A percentile compares a stretch with the other conserved stretches of the same genome.
Conservation (phyloP, 1,284 basidiomycete species). For the Inonotus obliquus region DNA sequence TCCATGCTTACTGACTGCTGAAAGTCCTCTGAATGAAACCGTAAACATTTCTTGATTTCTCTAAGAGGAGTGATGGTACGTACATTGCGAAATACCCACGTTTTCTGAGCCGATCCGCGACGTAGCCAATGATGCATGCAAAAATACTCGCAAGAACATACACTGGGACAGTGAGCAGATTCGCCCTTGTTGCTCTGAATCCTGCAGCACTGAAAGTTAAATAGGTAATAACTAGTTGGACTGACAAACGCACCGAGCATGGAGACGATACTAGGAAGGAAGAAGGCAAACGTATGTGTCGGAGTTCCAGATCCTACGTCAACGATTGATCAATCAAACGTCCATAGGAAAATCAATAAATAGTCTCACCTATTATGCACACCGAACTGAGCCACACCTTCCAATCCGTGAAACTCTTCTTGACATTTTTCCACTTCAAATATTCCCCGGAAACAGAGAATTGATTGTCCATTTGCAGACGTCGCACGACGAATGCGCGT, state of each 20-base stretch:
- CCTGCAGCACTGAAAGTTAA: slow-evolving; percentile 34
- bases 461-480: slow-evolving; percentile 66
- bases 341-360: not conserved
- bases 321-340: slow-evolving; percentile 36
- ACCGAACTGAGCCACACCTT: slow-evolving; percentile 67
- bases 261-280: slow-evolving; percentile 69
- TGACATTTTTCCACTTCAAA: slow-evolving; percentile 56
- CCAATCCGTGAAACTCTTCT: slow-evolving; percentile 59
- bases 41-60: not conserved
- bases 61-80: slow-evolving; percentile 23
- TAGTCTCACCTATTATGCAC: slow-evolving; percentile 22
- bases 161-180: slow-evolving; percentile 66
- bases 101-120: slow-evolving; percentile 53
- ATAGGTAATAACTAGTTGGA: slow-evolving; percentile 27
- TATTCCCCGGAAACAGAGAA: slow-evolving; percentile 68
- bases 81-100: slow-evolving; percentile 62
- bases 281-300: slow-evolving; percentile 68
- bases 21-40: slow-evolving; percentile 26
- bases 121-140: slow-evolving; percentile 58
- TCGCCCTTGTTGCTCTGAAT: slow-evolving; percentile 63
- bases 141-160: slow-evolving; percentile 62
- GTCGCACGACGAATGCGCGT: slow-evolving; percentile 59
- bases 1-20: slow-evolving; percentile 32
- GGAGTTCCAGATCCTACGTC: slow-evolving; percentile 50
- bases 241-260: slow-evolving; percentile 35